Evolutionary conservation across 352 stramenopile species (phyloP), one percentile per base, ranked within the genome.

Genomic region (Phytophthora chlamydospora): DNA sequence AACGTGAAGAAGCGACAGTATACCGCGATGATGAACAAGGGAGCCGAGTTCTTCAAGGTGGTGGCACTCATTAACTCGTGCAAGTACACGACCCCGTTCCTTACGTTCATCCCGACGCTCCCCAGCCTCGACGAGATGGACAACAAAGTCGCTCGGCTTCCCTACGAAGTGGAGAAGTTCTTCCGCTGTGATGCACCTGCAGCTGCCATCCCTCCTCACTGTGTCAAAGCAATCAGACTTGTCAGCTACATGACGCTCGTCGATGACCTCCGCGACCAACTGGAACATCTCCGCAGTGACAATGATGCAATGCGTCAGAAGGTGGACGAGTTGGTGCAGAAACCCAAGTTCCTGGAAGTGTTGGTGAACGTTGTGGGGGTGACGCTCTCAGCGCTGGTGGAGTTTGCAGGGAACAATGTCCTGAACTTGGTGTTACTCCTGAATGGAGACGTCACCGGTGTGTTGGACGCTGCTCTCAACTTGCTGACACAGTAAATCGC

Each of bases 1-100:
- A 55, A 58, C 34, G 10, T 73, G 24, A 53, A 48, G 24, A 59
- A 55, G 27, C 40, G 46, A 1, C 64, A 68, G 33, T 62, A 62
- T 32, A 21, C 31, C 10, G 19, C 33, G 10, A 46, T 71, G 36
- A 54, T 33, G 35, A 7, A 61, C 17, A 50, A 56, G 12, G 58
- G 42, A 7, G 16, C 12, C 19, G 58, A 68, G 21, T 24, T 24
- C 12, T 59, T 44, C 12, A 33, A 45, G 35, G 42, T 65, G 12
- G 57, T 49, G 11, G 33, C 34, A 14, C 0, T 64, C 13, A 38
- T 68, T 14, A 60, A 73, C 27, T 35, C 35, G 14, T 19, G 24
- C 13, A 43, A 41, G 10, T 45, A 65, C 24, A 39, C 27, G 11
- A 65, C 64, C 7, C 33, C 41, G 0, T 21, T 52, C 3, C 49